A percentile compares a stretch with the other conserved stretches of the same genome.
These are phyloP conservation scores for Geotrichum europaeum DNA, from an alignment of 1,139 yeast genomes.

Conservation along the genomic window DNA sequence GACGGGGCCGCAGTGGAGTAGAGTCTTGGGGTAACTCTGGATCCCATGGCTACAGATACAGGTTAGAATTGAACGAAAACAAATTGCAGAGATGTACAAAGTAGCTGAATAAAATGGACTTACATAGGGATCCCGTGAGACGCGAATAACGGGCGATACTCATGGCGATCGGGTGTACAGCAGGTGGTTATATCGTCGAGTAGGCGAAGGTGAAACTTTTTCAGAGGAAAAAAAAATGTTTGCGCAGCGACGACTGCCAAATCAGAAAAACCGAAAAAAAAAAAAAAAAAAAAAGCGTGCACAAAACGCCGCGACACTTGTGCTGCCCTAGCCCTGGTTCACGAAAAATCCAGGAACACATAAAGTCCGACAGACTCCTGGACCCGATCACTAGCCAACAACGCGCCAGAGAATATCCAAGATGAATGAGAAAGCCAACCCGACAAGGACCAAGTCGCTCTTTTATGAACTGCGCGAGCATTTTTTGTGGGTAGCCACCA, in stretches of 20 bases:
- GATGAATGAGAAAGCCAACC: slow-evolving; percentile 1
- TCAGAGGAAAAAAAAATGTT: not conserved
- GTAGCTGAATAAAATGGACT: not conserved
- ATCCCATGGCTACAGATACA: slow-evolving; percentile 1
- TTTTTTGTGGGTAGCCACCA: slow-evolving; percentile 1
- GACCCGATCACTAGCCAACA: not conserved
- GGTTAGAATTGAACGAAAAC: not conserved
- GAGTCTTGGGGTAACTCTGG: slow-evolving; percentile 12
- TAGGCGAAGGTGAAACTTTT: not conserved
- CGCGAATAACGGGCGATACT: slow-evolving; percentile 14
- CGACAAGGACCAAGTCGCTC: not conserved
- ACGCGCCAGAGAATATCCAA: not conserved
- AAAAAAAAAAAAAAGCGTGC: slow-evolving; percentile 5
- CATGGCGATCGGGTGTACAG: slow-evolving; percentile 1
- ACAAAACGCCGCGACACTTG: slow-evolving; percentile 8
- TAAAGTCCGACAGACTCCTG: not conserved
- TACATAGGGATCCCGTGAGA: slow-evolving; percentile 10
- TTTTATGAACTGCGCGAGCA: not conserved
- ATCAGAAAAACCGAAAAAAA: slow-evolving; percentile 8
- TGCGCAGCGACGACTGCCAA: slow-evolving; percentile 4
- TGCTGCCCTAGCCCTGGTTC: slow-evolving; percentile 6
- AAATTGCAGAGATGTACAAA: not conserved
- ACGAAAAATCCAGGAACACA: not conserved
- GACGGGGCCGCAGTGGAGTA: slow-evolving; percentile 12
- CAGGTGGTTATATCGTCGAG: not conserved